Base-by-base conservation (phyloP, 495 filamentous ascomycete genomes). In the Rhypophila decipiens region DNA sequence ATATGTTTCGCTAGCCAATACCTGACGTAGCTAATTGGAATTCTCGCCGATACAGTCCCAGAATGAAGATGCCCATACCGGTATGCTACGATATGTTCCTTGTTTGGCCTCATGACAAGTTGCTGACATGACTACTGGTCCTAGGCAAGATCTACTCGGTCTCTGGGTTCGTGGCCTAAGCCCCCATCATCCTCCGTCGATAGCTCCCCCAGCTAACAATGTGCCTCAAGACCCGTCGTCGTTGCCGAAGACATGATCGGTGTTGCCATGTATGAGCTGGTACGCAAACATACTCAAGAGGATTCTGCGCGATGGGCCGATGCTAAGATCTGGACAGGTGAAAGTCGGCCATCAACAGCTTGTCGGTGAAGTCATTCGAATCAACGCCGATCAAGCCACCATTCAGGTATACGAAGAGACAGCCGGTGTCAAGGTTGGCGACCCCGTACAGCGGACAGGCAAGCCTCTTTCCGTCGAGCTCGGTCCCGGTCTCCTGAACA, bases 401-500 rank as follows among this genome's bases (percentile, higher is more conserved):
- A 91, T 98, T 51, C 94, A 98, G 72, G 93, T 98, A 49, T 98
- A 98, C 71, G 93, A 98, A 60, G 93, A 98, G 71, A 98, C 93
- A 90, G 94, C 89, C 73, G 93, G 93, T 68, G 83, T 98, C 54
- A 95, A 84, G 39, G 91, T 98, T 59, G 93, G 94, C 57, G 93
- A 98, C 61, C 93, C 93, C 38, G 94, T 98, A 44, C 46, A 73
- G 24, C 79, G 90, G 52, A 95, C 93, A 13, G 87, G 89, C 59
- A 96, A 96, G 76, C 94, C 93, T 47, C 76, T 99, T 3, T 94
- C 90, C 39, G 93, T 99, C 64, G 94, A 99, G 69, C 83, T 97
- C 44, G 93, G 93, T 22, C 93, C 93, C 53, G 93, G 94, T 59
- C 70, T 99, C 70, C 88, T 98, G 82, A 90, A 97, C 73, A 98